Percentiles rank a stretch among this genome's conserved stretches.
Evolutionary conservation across 176 grass and related monocot species (phyloP).

Genomic region (Cenchrus purpureus): DNA sequence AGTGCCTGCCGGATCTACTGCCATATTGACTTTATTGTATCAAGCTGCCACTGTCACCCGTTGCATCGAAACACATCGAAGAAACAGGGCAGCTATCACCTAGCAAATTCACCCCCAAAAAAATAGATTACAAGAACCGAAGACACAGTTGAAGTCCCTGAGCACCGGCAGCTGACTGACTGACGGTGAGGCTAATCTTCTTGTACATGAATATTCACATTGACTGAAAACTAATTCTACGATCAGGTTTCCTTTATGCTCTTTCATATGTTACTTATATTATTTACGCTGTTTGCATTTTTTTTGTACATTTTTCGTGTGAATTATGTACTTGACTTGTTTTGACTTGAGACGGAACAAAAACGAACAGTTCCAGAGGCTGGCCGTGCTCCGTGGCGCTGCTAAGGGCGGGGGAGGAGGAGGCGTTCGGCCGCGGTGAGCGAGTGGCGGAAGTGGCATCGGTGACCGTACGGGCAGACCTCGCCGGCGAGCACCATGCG

Average conservation of each 20-base stretch:
- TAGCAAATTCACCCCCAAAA: background rate
- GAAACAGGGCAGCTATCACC: background rate
- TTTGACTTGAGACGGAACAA: background rate
- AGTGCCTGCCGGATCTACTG: background rate
- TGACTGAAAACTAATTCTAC: conserved; percentile 26
- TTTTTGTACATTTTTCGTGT: conserved; percentile 42
- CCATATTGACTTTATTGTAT: conserved; percentile 28
- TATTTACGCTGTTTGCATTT: conserved; percentile 38
- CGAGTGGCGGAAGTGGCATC: conserved; percentile 97
- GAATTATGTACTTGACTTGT: background rate
- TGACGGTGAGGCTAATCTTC: background rate
- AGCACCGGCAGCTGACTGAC: background rate
- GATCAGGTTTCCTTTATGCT: background rate
- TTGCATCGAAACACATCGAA: conserved; percentile 1
- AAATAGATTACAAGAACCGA: conserved; percentile 27
- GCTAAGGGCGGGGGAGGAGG: conserved; percentile 42
- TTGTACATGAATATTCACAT: conserved; percentile 52
- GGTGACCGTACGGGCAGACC: conserved; percentile 87
- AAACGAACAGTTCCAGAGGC: conserved; percentile 3
- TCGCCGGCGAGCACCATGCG: conserved; percentile 92
- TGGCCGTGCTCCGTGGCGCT: conserved; percentile 6
- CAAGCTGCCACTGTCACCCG: background rate
- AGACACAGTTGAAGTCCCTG: background rate
- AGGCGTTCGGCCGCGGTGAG: conserved; percentile 76
- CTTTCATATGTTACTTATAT: conserved; percentile 13